phyloP scores from a whole-genome alignment of 1,284 basidiomycete species.

The Malassezia brasiliensis region DNA sequence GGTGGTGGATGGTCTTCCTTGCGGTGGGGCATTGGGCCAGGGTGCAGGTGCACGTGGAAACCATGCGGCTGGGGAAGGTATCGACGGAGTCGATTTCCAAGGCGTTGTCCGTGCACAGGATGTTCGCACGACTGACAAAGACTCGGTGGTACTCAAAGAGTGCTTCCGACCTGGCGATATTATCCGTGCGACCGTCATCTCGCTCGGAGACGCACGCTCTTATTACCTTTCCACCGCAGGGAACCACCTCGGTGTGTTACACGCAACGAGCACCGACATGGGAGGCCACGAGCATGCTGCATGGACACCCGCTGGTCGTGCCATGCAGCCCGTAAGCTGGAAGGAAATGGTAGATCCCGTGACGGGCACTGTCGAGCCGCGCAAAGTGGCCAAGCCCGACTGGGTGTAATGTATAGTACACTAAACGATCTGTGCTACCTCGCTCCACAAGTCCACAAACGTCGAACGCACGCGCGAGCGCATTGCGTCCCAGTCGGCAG shows the following conservation, averaged over 20 bases:
- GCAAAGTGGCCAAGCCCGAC: slow-evolving; percentile 77
- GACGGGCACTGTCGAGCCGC: slow-evolving; percentile 67
- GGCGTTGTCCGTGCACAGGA: slow-evolving; percentile 87
- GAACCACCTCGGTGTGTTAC: slow-evolving; percentile 75
- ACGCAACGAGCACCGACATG: slow-evolving; percentile 19
- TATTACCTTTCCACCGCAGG: slow-evolving; percentile 90
- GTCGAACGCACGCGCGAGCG: background rate
- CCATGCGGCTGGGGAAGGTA: slow-evolving; percentile 42
- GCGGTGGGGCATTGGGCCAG: slow-evolving; percentile 22
- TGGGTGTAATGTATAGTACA: slow-evolving; percentile 11
- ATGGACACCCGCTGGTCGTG: slow-evolving; percentile 20
- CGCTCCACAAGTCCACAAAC: background rate
- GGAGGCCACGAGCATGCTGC: slow-evolving; percentile 4
- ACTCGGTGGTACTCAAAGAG: slow-evolving; percentile 81
- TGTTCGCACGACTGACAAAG: slow-evolving; percentile 67
- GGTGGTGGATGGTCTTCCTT: slow-evolving; percentile 77
- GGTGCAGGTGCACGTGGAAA: slow-evolving; percentile 21
- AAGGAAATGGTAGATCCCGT: slow-evolving; percentile 80
- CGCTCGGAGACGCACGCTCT: slow-evolving; percentile 49
- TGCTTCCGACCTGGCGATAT: slow-evolving; percentile 95
- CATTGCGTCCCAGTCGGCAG: background rate
- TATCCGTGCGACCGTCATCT: slow-evolving; percentile 69
- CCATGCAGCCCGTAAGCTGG: slow-evolving; percentile 59
- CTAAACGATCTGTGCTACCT: background rate
- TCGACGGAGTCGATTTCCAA: slow-evolving; percentile 57